Conservation (phyloP, 2,329 filamentous ascomycete species). For the Beauveria brongniartii region DNA sequence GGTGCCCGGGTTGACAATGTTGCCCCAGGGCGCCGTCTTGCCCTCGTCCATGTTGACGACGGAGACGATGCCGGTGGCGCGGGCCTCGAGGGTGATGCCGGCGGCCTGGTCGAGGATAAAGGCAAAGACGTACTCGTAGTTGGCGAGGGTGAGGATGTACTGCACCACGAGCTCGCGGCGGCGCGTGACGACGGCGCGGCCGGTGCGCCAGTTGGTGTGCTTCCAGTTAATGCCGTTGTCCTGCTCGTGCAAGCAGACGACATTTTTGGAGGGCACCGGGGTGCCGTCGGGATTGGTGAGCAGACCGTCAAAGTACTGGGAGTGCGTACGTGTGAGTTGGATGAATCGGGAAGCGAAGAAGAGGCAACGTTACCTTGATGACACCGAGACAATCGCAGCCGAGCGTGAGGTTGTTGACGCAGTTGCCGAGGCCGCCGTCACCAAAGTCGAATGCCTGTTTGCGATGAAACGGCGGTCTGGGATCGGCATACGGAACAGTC, state of each 20-base stretch:
- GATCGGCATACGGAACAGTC: slow-evolving; percentile 57
- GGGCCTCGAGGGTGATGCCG: slow-evolving; percentile 23
- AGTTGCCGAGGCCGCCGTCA: slow-evolving; percentile 55
- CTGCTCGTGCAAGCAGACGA: slow-evolving; percentile 26
- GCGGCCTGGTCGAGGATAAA: slow-evolving; percentile 46
- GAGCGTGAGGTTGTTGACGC: slow-evolving; percentile 56
- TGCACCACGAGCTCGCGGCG: slow-evolving; percentile 50
- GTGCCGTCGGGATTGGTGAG: slow-evolving; percentile 22
- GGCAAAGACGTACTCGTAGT: slow-evolving; percentile 48
- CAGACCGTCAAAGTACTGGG: slow-evolving; percentile 29
- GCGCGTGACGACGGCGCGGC: slow-evolving; percentile 45
- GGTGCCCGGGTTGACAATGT: slow-evolving; percentile 50
- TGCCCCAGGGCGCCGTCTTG: slow-evolving; percentile 47
- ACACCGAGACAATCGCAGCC: slow-evolving; percentile 62
- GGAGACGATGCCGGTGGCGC: slow-evolving; percentile 35
- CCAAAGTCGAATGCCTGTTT: slow-evolving; percentile 67
- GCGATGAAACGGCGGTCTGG: slow-evolving; percentile 52
- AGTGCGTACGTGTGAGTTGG: background rate
- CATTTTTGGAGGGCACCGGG: slow-evolving; percentile 36
- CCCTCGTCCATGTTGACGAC: slow-evolving; percentile 44
- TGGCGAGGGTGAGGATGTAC: slow-evolving; percentile 53
- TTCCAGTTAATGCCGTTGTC: slow-evolving; percentile 51
- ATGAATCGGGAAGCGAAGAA: no score
- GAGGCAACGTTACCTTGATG: slow-evolving; percentile 31
- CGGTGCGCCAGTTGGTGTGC: slow-evolving; percentile 51